Conservation (phyloP, 176 grass and related monocot genomes). For the Lolium multiflorum region DNA sequence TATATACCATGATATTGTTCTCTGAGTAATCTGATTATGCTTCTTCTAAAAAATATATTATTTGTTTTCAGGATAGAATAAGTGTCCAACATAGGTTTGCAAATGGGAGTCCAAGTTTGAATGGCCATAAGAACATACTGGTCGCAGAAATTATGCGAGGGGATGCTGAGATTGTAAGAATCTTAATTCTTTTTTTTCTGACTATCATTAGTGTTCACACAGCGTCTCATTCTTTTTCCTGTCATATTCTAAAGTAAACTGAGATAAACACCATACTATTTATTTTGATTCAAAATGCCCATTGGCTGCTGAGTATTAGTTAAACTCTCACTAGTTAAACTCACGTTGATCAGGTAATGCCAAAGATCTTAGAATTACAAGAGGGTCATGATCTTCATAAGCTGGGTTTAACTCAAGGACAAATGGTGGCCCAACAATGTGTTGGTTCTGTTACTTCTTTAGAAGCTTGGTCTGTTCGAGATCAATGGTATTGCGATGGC, state of each 20-base stretch:
- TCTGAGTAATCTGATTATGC: too few species aligned
- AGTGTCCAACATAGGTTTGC: neutral
- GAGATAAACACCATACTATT: neutral
- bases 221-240: too few species aligned
- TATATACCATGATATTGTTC: too few species aligned
- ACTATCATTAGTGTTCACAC: neutral
- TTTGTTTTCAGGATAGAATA: too few species aligned
- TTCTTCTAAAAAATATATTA: too few species aligned
- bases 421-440: slow-evolving; percentile 1
- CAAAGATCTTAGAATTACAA: slow-evolving; percentile 37
- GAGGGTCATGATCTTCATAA: slow-evolving; percentile 19
- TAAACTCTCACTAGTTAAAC: slow-evolving; percentile 3
- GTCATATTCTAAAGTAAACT: slow-evolving; percentile 34
- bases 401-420: slow-evolving; percentile 31
- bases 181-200: slow-evolving; percentile 7
- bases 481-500: slow-evolving; percentile 37
- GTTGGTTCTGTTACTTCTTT: slow-evolving; percentile 29
- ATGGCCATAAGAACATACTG: neutral
- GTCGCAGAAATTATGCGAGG: neutral
- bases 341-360: slow-evolving; percentile 31
- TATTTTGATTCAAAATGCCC: slow-evolving; percentile 5
- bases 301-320: slow-evolving; percentile 9
- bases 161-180: slow-evolving; percentile 21
- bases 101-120: neutral
- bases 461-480: slow-evolving; percentile 38